These are phyloP conservation scores for Blastobotrys capitulatus DNA, from an alignment of 1,139 yeast species.

Conservation along the genomic window DNA sequence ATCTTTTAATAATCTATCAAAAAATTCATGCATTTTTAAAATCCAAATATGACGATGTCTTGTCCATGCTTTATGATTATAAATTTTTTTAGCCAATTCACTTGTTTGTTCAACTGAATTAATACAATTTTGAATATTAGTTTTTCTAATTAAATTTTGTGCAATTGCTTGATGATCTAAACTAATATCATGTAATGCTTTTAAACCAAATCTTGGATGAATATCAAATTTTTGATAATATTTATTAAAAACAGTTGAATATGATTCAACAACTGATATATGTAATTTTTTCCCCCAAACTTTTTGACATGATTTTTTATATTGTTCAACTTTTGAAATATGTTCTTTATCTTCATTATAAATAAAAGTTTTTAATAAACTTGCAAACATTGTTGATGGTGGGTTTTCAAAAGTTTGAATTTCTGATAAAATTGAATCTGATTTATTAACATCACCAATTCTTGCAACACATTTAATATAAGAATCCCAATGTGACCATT, in stretches of 20 bases:
- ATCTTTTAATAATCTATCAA: neutral
- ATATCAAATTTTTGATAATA: neutral
- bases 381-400: constrained; percentile 16
- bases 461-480: constrained; percentile 10
- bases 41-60: constrained; percentile 16
- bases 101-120: constrained; percentile 11
- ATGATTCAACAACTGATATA: constrained; percentile 8
- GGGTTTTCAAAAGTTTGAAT: neutral
- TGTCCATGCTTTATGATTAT: constrained; percentile 15
- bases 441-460: constrained; percentile 9
- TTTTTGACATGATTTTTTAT: constrained; percentile 11
- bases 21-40: constrained; percentile 12
- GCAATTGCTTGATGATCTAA: constrained; percentile 12
- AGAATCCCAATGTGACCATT: constrained; percentile 13
- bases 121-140: constrained; percentile 7
- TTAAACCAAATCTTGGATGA: constrained; percentile 16
- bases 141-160: constrained; percentile 5
- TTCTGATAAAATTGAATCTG: constrained; percentile 2
- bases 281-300: constrained; percentile 15
- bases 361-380: constrained; percentile 14
- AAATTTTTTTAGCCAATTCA: constrained; percentile 11
- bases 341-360: constrained; percentile 7
- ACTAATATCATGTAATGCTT: constrained; percentile 16
- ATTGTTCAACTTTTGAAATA: constrained; percentile 6
- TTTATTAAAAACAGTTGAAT: constrained; percentile 6